Base-by-base conservation (phyloP, 768 basidiomycete genomes). In the Chlorophyllum brunneum region DNA sequence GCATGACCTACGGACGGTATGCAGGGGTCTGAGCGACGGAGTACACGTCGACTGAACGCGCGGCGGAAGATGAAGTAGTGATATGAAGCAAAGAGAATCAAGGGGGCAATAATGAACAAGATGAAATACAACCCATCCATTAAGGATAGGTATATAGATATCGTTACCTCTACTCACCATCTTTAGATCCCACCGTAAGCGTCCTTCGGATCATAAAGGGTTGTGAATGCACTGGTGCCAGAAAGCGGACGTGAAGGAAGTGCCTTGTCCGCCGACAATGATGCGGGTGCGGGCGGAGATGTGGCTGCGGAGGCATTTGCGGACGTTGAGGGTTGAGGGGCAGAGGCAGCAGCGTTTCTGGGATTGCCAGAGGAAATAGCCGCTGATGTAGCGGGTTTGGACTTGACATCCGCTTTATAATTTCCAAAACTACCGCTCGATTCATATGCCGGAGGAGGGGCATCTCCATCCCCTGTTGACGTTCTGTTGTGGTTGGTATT, bases 191-290 rank as follows among this genome's bases (percentile, higher is more conserved):
- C 38, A 27, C 47, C 47, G 27, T 39, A 48, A 13, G 45, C 45
- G 18, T 47, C 37, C 11, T 16, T 37, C 20, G 24, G 15, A 27
- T 48, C 36, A 29, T 48, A 39, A 11, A 49, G 27, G 8, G 38
- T 49, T 40, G 48, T 49, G 24, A 41, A 16, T 29, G 38, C 48
- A 40, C 48, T 49, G 26, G 48, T 49, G 18, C 26, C 24, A 40
- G 48, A 49, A 10, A 49, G 10, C 5, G 38, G 48, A 18, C 48
- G 48, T 4, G 38, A 30, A 27, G 38, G 27, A 20, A 22, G 27
- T 5, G 38, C 13, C 10, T 39, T n/a, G 16, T 49, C 18, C 29
- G 13, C 8, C 18, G 37, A 10, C 9, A 26, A 15, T 6, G 26
- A 18, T 13, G 37, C 8, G 38, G 15, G n/a, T 40, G 22, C 20